Evolutionary conservation across 2,329 filamentous ascomycete species (phyloP), one percentile per base, ranked within the genome.

Genomic region (Botrytis byssoidea): DNA sequence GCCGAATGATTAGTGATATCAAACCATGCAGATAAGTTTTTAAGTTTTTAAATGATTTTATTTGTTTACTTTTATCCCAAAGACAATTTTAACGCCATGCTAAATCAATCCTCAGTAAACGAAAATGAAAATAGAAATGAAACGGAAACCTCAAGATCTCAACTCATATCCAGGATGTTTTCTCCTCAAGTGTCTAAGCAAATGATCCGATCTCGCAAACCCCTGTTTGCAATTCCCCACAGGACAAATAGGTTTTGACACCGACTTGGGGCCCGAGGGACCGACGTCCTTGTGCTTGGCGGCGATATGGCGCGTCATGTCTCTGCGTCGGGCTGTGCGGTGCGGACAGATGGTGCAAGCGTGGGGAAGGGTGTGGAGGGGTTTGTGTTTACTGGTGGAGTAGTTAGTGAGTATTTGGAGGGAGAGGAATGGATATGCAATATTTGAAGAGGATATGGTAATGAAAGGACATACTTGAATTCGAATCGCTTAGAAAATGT

Each of bases 141-240:
- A 29, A 55, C 51, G 16, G n/a, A 57, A 57, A 25, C 3, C 66
- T 68, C 66, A 68, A 57, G 46, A 29, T 67, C 48, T 29, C 35
- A 69, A 57, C n/a, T 69, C 35, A 57, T 25, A 44, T 22, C 48
- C 48, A 42, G 10, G 16, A 42, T 69, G 66, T 18, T 69, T 69
- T 48, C 48, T 57, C 48, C 66, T 69, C 48, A 69, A 42, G 51
- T 69, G 66, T 25, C 66, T 42, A 57, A 69, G 66, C 37, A 69
- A 42, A 57, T 69, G 66, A 44, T 69, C 66, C 37, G 51, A 14
- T 42, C 66, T 69, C 48, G 66, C 66, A 69, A 69, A 69, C 55
- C 18, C 25, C 20, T 37, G 35, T 25, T 57, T 40, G 29, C 66
- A 69, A 18, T 20, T 48, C 18, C 32, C 48, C 66, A 69, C 37